phyloP scores from a whole-genome alignment of 768 basidiomycete species.

The Glaciozyma antarctica region DNA sequence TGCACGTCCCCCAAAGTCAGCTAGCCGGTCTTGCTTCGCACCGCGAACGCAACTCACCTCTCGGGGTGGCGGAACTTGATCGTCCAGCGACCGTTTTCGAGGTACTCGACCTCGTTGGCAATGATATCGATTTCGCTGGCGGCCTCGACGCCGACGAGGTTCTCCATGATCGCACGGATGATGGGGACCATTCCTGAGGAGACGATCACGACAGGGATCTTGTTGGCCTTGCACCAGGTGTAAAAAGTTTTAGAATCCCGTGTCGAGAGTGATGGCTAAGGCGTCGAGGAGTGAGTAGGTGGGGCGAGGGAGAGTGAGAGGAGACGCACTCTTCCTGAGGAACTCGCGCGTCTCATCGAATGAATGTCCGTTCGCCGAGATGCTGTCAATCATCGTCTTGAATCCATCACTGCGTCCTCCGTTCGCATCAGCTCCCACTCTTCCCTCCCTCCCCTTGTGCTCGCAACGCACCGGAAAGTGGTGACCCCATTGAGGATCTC shows the following conservation, averaged over 20 bases:
- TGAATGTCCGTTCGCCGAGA: conserved; percentile 51
- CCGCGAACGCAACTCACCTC: conserved; percentile 48
- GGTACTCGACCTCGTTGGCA: conserved; percentile 72
- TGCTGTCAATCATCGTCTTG: conserved; percentile 71
- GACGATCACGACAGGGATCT: conserved; percentile 50
- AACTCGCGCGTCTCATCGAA: conserved; percentile 78
- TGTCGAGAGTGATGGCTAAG: conserved; percentile 72
- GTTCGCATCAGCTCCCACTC: not conserved
- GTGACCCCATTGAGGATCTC: conserved; percentile 57
- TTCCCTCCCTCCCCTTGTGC: too few species aligned
- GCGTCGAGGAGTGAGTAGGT: not conserved
- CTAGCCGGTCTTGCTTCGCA: conserved; percentile 14
- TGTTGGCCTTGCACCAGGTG: conserved; percentile 65
- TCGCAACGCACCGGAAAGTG: conserved; percentile 54
- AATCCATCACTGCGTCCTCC: conserved; percentile 64
- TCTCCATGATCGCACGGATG: conserved; percentile 76
- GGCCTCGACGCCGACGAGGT: conserved; percentile 62
- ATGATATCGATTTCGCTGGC: conserved; percentile 76
- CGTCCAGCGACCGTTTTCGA: conserved; percentile 53
- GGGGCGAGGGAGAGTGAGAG: not conserved
- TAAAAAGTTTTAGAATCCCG: conserved; percentile 83
- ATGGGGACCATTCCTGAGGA: conserved; percentile 50
- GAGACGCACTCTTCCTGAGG: conserved; percentile 55
- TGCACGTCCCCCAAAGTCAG: not conserved
- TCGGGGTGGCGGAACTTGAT: conserved; percentile 83